These are phyloP conservation scores for Colletotrichum eremochloae DNA, from an alignment of 2,329 filamentous ascomycete species.

Conservation along the genomic window DNA sequence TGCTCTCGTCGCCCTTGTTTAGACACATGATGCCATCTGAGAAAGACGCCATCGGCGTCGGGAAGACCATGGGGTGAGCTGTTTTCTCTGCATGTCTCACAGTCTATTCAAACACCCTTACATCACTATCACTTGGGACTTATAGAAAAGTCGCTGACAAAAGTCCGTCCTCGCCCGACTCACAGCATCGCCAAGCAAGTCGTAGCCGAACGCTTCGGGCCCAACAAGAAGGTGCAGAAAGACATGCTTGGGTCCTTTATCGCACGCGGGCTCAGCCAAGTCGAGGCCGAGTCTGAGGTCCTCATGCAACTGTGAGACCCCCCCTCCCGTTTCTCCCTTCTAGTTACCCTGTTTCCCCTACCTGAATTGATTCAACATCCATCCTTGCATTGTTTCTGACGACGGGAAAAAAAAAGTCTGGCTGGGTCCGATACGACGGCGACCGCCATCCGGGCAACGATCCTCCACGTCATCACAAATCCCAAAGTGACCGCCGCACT, in stretches of 20 bases:
- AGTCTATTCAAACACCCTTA: background rate
- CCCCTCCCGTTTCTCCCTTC: no score
- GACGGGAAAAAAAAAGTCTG: slow-evolving; percentile 51
- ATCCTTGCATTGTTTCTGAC: slow-evolving; percentile 52
- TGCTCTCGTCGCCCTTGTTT: slow-evolving; percentile 57
- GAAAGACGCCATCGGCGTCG: slow-evolving; percentile 54
- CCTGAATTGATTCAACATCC: slow-evolving; percentile 46
- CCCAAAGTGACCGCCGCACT: slow-evolving; percentile 61
- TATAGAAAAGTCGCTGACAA: background rate
- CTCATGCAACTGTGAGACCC: slow-evolving; percentile 52
- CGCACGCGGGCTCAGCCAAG: slow-evolving; percentile 53
- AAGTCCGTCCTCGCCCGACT: background rate
- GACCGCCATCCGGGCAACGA: slow-evolving; percentile 64
- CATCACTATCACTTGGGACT: background rate
- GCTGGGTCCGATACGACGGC: slow-evolving; percentile 72
- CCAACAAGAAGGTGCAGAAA: slow-evolving; percentile 55
- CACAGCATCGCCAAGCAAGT: slow-evolving; percentile 59
- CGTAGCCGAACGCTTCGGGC: slow-evolving; percentile 60
- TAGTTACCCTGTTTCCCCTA: no score
- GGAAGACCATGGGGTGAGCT: slow-evolving; percentile 60
- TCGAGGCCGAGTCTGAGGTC: slow-evolving; percentile 60
- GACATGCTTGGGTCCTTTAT: slow-evolving; percentile 67
- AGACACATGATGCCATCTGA: slow-evolving; percentile 57
- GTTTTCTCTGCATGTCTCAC: slow-evolving; percentile 41
- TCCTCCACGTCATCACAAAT: slow-evolving; percentile 67